Base-by-base conservation (phyloP, 768 basidiomycete genomes). In the Pulveroboletus ravenelii region DNA sequence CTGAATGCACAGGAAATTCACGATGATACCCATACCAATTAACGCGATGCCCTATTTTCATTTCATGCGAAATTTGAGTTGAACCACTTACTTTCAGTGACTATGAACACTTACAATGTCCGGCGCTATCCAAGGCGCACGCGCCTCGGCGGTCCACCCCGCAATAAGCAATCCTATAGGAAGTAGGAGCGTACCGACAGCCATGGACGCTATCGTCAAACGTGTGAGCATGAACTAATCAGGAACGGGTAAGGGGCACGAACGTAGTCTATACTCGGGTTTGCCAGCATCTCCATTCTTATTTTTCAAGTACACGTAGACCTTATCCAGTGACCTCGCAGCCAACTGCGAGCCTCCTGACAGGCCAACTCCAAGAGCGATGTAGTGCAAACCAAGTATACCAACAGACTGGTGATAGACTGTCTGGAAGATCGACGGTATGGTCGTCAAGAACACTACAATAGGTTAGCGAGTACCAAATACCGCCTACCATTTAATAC, bases 321-420 rank as follows among this genome's bases (percentile, higher is more conserved):
- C 59, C 39, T 59, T 64, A 62, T 89, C 87, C 63, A 87, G 66
- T 8, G 71, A 56, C 8, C 75, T 70, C 0, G 82, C 83, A 50
- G 81, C 84, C 10, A 77, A 13, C 59, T 81, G 74, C 1, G 82
- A 78, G 0, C 78, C 76, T 3, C 69, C 54, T 0, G 72, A 59
- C 14, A 88, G 68, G 3, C 88, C 88, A 1, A 85, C 17, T 0
- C 87, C 87, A 6, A 90, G 74, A 0, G 87, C 78, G 50, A 90
- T 70, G 56, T 89, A 93, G 58, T 89, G 73, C 29, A 89, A 64
- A 0, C 86, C 84, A 0, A 79, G 73, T 43, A 84, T 81, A 5
- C 86, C 84, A 10, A 76, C 64, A 0, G 61, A 52, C 61, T 87
- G 67, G 34, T 74, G 65, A 58, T 90, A 91, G 1, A 74, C 63